Conservation (phyloP, 2,329 filamentous ascomycete genomes). For the Fusarium paranaense region DNA sequence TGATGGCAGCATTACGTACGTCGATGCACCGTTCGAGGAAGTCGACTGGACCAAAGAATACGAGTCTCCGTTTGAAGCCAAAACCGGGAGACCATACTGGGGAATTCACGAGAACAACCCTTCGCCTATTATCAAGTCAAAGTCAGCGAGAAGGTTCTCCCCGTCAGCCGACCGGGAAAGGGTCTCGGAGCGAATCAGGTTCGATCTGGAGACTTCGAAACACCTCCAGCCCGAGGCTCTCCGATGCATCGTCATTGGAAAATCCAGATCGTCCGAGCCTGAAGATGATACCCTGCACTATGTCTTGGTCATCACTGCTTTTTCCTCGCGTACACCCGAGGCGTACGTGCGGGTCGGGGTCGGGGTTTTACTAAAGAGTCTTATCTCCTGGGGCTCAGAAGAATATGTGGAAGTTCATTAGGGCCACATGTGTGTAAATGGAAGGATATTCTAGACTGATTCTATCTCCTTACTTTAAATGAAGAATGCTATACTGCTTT, state of each 20-base stretch:
- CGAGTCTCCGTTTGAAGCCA: neutral
- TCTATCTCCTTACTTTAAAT: neutral
- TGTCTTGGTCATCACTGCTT: neutral
- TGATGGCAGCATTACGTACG: neutral
- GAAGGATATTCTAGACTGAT: neutral
- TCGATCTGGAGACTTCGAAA: neutral
- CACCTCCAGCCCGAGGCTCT: neutral
- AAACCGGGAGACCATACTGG: neutral
- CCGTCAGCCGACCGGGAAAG: neutral
- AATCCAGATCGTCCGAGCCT: neutral
- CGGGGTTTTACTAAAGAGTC: neutral
- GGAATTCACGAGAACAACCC: neutral
- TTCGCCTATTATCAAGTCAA: neutral
- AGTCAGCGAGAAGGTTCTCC: neutral
- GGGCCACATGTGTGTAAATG: neutral
- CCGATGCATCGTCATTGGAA: neutral
- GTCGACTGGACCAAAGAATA: conserved; percentile 12
- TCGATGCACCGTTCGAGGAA: neutral
- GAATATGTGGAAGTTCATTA: neutral
- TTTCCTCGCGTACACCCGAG: neutral
- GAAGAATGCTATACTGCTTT: neutral
- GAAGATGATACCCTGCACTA: neutral
- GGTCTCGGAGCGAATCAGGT: neutral
- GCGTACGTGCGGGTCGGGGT: neutral
- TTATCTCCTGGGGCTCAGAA: neutral